Percentiles rank a stretch among this genome's conserved stretches.
Evolutionary conservation across 1,284 basidiomycete species (phyloP).

Genomic region (Trametes versicolor): DNA sequence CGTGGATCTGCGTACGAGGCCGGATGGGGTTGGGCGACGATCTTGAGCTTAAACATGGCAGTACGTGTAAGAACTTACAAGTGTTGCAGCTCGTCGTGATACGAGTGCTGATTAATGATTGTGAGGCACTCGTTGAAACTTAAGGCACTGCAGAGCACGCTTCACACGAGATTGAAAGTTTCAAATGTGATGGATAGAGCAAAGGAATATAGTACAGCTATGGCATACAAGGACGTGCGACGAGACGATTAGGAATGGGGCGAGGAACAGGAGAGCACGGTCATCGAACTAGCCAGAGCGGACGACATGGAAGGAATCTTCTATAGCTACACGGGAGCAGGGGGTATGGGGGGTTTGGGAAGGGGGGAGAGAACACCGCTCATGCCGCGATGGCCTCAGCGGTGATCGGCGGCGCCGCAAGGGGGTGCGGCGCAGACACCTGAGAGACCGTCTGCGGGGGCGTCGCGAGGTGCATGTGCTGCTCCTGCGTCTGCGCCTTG

Average conservation of each 20-base stretch:
- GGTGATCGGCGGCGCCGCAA: slow-evolving; percentile 21
- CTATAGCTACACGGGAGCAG: background rate
- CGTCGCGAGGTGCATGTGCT: slow-evolving; percentile 11
- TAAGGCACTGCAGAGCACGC: no score
- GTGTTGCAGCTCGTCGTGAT: background rate
- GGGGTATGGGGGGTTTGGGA: background rate
- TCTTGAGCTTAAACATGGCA: background rate
- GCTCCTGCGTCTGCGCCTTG: slow-evolving; percentile 3
- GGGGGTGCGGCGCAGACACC: slow-evolving; percentile 14
- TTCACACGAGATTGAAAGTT: background rate
- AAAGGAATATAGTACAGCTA: background rate
- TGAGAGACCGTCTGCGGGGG: background rate
- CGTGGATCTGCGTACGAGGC: background rate
- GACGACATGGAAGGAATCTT: background rate
- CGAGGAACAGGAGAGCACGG: background rate
- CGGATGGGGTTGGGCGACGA: background rate
- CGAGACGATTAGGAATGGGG: background rate
- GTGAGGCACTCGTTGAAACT: no score
- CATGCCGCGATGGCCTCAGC: slow-evolving; percentile 16
- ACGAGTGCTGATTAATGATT: background rate
- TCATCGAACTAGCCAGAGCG: background rate
- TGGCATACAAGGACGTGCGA: background rate
- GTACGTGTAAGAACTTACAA: slow-evolving; percentile 6
- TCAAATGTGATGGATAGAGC: background rate
- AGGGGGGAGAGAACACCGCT: slow-evolving; percentile 2